These are phyloP conservation scores for Beauveria medogensis DNA, from an alignment of 2,329 filamentous ascomycete species.

Conservation along the genomic window DNA sequence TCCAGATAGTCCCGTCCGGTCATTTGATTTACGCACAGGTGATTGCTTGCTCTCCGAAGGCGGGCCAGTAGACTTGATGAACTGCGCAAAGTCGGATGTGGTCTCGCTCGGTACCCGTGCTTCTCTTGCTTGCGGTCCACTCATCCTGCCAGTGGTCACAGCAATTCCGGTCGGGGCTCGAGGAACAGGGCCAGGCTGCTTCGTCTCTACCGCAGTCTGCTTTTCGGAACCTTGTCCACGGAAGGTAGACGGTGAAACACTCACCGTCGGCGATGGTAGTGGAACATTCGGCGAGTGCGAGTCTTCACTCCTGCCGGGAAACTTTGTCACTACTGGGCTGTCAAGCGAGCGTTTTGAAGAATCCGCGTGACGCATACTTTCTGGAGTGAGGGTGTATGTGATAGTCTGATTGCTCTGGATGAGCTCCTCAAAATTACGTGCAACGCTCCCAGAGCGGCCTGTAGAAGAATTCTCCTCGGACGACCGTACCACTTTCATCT, in stretches of 20 bases:
- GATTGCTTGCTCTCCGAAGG: constrained; percentile 32
- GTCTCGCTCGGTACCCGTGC: constrained; percentile 64
- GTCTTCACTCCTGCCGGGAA: constrained; percentile 41
- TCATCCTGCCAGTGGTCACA: constrained; percentile 16
- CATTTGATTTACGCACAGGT: constrained; percentile 26
- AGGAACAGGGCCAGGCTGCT: constrained; percentile 15
- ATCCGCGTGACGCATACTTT: constrained; percentile 69
- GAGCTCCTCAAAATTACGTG: constrained; percentile 66
- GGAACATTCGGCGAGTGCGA: constrained; percentile 32
- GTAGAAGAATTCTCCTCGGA: constrained; percentile 48
- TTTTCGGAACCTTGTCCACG: constrained; percentile 11
- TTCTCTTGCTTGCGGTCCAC: constrained; percentile 51
- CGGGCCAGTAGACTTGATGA: constrained; percentile 71
- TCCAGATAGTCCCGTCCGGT: constrained; percentile 11
- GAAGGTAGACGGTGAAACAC: background rate
- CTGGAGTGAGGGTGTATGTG: constrained; percentile 73
- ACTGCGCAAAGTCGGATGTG: constrained; percentile 76
- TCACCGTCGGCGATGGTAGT: constrained; percentile 30
- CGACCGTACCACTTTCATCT: constrained; percentile 44
- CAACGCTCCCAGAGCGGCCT: constrained; percentile 47
- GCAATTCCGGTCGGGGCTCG: constrained; percentile 17
- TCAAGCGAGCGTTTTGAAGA: constrained; percentile 34
- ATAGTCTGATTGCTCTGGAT: constrained; percentile 78
- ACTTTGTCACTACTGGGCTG: constrained; percentile 34
- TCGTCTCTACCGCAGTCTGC: constrained; percentile 12